phyloP scores from a whole-genome alignment of 208 protist genomes.

The Crithidia brevicula region DNA sequence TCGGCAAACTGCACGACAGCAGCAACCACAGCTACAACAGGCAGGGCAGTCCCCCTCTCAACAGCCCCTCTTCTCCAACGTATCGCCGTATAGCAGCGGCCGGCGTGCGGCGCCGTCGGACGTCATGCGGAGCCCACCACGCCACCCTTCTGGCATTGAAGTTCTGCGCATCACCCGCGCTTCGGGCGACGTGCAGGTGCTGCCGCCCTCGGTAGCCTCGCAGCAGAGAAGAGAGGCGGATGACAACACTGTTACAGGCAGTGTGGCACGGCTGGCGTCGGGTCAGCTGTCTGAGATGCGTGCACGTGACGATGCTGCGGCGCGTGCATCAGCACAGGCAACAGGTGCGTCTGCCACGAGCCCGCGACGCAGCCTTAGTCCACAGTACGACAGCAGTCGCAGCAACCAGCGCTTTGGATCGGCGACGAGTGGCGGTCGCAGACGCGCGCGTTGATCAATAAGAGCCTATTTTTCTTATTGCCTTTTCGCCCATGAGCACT shows the following conservation, averaged over 20 bases:
- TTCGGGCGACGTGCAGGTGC: constrained; percentile 16
- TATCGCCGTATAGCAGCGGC: constrained; percentile 9
- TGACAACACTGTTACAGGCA: background rate
- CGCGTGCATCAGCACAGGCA: background rate
- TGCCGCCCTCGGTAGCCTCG: constrained; percentile 2
- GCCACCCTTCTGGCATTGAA: constrained; percentile 16
- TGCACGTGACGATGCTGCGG: background rate
- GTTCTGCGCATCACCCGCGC: constrained; percentile 29
- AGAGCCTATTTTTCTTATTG: background rate
- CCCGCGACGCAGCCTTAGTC: background rate
- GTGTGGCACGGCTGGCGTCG: constrained; percentile 1
- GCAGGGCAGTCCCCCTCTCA: background rate
- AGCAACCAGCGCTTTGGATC: constrained; percentile 10
- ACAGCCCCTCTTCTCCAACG: constrained; percentile 8
- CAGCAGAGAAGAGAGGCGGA: background rate
- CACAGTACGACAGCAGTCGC: constrained; percentile 1
- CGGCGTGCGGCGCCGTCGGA: background rate
- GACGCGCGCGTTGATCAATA: background rate
- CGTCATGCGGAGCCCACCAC: background rate
- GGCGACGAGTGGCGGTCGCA: background rate
- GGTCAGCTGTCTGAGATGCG: background rate
- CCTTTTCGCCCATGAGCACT: no score
- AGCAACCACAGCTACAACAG: background rate
- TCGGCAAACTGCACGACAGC: background rate
- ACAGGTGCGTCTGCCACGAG: background rate